Evolutionary conservation across 495 filamentous ascomycete species (phyloP).

Genomic region (Aspergillus carlsbadensis): DNA sequence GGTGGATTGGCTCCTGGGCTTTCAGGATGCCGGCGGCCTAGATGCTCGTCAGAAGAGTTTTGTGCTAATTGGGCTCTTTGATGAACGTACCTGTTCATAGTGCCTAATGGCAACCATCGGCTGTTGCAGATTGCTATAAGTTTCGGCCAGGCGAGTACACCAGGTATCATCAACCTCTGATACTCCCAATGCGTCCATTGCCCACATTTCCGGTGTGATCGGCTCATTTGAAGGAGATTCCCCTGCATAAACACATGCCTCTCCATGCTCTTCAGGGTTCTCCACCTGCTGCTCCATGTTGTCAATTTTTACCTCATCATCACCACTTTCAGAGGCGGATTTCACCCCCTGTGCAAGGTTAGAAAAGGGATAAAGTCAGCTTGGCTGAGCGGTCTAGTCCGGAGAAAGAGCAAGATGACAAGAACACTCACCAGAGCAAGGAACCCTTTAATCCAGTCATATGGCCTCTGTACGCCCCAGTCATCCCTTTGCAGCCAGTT

Average conservation of each 20-base stretch:
- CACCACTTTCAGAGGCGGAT: neutral
- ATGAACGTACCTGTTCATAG: constrained; percentile 17
- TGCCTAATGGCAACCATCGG: constrained; percentile 4
- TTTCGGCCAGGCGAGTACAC: constrained; percentile 7
- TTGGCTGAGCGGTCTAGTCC: neutral
- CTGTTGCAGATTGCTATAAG: neutral
- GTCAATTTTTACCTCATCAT: neutral
- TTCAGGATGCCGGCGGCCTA: constrained; percentile 10
- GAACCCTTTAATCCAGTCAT: constrained; percentile 9
- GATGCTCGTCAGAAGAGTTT: too few relatives aligned
- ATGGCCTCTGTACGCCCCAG: neutral
- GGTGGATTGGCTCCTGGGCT: constrained; percentile 9
- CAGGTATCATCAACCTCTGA: constrained; percentile 9
- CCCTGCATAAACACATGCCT: neutral
- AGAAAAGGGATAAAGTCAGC: neutral
- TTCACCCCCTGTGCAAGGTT: neutral
- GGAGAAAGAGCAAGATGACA: neutral
- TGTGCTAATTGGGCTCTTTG: too few relatives aligned
- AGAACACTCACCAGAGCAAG: constrained; percentile 16
- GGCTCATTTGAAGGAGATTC: neutral
- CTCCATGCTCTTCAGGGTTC: neutral
- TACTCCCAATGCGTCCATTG: constrained; percentile 2
- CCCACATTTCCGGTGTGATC: constrained; percentile 6
- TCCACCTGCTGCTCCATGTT: neutral
- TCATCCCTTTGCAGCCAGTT: constrained; percentile 10